These are phyloP conservation scores for Colletotrichum simmondsii DNA, from an alignment of 2,329 filamentous ascomycete genomes.

Conservation along the genomic window DNA sequence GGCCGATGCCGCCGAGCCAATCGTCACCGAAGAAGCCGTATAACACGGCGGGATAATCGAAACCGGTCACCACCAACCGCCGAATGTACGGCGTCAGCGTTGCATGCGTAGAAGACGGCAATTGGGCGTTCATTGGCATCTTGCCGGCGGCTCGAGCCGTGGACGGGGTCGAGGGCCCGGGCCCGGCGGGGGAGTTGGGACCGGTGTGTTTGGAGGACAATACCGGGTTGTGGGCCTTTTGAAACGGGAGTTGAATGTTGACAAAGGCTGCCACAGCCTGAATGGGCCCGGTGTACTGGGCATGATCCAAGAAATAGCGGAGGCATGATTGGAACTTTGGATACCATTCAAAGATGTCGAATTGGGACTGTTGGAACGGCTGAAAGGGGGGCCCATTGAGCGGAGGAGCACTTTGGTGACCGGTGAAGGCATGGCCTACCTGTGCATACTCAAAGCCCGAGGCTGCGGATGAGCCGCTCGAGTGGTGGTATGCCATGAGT, in stretches of 20 bases:
- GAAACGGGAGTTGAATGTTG: slow-evolving; percentile 91
- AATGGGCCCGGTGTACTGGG: slow-evolving; percentile 83
- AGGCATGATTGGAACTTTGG: slow-evolving; percentile 91
- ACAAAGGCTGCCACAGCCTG: slow-evolving; percentile 90
- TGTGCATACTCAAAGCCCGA: slow-evolving; percentile 34
- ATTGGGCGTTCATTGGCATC: slow-evolving; percentile 40
- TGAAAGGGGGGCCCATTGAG: slow-evolving; percentile 39
- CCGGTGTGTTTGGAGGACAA: slow-evolving; percentile 49
- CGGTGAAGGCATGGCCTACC: slow-evolving; percentile 32
- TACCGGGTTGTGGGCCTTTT: slow-evolving; percentile 66
- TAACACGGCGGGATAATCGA: slow-evolving; percentile 86
- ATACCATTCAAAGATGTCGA: slow-evolving; percentile 94
- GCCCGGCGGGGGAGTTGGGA: slow-evolving; percentile 47
- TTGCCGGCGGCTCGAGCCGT: slow-evolving; percentile 43
- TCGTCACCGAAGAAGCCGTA: slow-evolving; percentile 98
- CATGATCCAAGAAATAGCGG: slow-evolving; percentile 90
- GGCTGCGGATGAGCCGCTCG: slow-evolving; percentile 31
- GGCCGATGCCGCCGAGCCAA: slow-evolving; percentile 83
- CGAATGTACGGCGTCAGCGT: slow-evolving; percentile 90
- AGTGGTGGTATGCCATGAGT: slow-evolving; percentile 32
- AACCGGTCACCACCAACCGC: slow-evolving; percentile 89
- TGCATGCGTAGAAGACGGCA: slow-evolving; percentile 52
- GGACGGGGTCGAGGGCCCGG: slow-evolving; percentile 41
- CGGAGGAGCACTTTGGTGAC: slow-evolving; percentile 9
- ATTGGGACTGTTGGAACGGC: slow-evolving; percentile 61